Base-by-base conservation (phyloP, 2,329 filamentous ascomycete species). In the Fusarium newnesense region DNA sequence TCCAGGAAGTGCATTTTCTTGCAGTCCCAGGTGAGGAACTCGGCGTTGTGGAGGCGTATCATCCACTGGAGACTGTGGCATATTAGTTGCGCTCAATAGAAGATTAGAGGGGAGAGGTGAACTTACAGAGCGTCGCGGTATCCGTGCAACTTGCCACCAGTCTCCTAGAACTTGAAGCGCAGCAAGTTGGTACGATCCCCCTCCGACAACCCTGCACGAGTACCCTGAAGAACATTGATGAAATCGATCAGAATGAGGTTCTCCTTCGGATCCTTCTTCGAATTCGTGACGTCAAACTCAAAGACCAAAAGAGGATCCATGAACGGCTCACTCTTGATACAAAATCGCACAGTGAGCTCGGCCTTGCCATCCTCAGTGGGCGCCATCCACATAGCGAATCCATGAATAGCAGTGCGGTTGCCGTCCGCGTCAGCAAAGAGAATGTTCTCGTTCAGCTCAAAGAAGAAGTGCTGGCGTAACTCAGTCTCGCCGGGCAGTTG, bases 381-480 rank as follows among this genome's bases (percentile, higher is more conserved):
- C 19, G 49, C 53, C 60, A 73, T 73, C 65, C 69, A 73, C 32
- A 73, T 50, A 4, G 57, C 69, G 8, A 69, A 32, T 4, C 57
- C 65, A 24, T 39, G 30, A 1, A 73, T 67, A 4, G 32, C 28
- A 16, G 32, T 39, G 1, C 28, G 9, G 0, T 34, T 16, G 0
- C 63, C 63, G 1, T 54, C 12, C 4, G 19, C 13, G 8, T 71
- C 49, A 0, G 49, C 21, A 21, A 60, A 64, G 3, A 39, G 16
- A 4, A 67, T 21, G 1, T 5, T 28, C 28, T 67, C 47, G 6
- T 64, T 63, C 19, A 72, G 49, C 1, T 46, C 21, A 18, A 60
- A n/a, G 16, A 49, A 60, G 34, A 72, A 60, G 21, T 64, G 63
- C 6, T 32, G 32, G 10, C 26, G 58, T 8, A 42, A 63, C 0